Percentiles rank a stretch among this genome's conserved stretches.
Evolutionary conservation across 345 rosid species (phyloP).

Genomic region (Pistacia atlantica): DNA sequence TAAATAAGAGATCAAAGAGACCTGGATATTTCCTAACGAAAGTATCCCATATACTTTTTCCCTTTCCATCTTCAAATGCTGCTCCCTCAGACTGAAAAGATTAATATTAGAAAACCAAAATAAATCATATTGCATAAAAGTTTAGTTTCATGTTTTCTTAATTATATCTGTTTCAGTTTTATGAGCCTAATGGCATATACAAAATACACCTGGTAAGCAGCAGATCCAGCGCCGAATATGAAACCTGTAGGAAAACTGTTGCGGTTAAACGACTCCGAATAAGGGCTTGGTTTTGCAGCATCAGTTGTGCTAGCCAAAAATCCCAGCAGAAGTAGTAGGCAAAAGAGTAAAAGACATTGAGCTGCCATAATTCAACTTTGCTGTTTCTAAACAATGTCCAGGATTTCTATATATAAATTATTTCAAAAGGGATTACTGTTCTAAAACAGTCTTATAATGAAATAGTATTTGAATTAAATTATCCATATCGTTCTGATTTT

Average conservation of each 20-base stretch:
- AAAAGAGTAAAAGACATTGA: too few species aligned
- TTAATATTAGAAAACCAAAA: not conserved
- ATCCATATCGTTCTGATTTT: too few species aligned
- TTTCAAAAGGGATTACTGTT: too few species aligned
- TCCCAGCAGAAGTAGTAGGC: too few species aligned
- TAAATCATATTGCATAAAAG: not conserved
- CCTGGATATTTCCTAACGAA: conserved; percentile 29
- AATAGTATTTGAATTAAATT: too few species aligned
- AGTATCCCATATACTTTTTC: conserved; percentile 36
- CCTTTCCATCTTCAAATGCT: conserved; percentile 20
- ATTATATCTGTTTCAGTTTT: too few species aligned
- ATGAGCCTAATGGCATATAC: too few species aligned
- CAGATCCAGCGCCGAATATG: conserved; percentile 19
- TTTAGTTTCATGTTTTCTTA: too few species aligned
- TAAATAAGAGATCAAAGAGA: not conserved
- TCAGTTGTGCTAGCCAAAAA: not conserved
- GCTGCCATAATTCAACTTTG: not conserved
- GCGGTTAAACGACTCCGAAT: not conserved
- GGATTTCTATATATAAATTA: too few species aligned
- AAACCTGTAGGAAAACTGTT: conserved; percentile 18
- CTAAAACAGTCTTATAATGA: too few species aligned
- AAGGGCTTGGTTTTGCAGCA: not conserved
- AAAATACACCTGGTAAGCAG: conserved; percentile 22
- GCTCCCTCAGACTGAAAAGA: conserved; percentile 29
- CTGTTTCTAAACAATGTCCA: not conserved